Evolutionary conservation across 2,329 filamentous ascomycete genomes (phyloP).

Genomic region (Fusarium torulosum): DNA sequence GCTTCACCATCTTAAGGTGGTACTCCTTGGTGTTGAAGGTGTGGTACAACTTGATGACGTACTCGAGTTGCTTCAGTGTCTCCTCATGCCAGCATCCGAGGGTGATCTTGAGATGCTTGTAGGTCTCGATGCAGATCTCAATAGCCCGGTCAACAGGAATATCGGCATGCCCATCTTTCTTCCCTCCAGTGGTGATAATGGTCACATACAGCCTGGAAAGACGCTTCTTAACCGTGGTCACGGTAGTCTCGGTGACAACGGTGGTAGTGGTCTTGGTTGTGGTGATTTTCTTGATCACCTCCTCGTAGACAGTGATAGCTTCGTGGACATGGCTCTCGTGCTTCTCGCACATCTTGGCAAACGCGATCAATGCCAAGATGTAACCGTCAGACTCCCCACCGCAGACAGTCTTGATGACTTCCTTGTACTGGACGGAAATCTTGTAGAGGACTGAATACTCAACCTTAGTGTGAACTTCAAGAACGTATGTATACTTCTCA

Average conservation of each 20-base stretch:
- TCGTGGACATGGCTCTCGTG: slow-evolving; percentile 59
- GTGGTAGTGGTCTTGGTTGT: slow-evolving; percentile 53
- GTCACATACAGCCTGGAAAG: slow-evolving; percentile 61
- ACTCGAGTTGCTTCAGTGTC: slow-evolving; percentile 58
- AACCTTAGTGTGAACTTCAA: slow-evolving; percentile 58
- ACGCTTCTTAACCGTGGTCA: slow-evolving; percentile 60
- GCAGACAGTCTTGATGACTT: slow-evolving; percentile 57
- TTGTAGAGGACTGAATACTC: slow-evolving; percentile 58
- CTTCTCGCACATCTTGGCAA: slow-evolving; percentile 61
- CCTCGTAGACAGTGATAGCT: slow-evolving; percentile 60
- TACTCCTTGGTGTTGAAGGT: slow-evolving; percentile 55
- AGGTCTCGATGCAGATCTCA: slow-evolving; percentile 55
- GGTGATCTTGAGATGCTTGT: slow-evolving; percentile 57
- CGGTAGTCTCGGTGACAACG: slow-evolving; percentile 41
- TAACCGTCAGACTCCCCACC: slow-evolving; percentile 48
- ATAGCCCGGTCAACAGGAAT: slow-evolving; percentile 54
- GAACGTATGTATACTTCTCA: slow-evolving; percentile 60
- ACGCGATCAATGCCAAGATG: slow-evolving; percentile 52
- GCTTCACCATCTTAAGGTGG: slow-evolving; percentile 52
- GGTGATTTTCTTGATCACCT: slow-evolving; percentile 56
- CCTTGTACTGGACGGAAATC: slow-evolving; percentile 62
- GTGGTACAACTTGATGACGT: slow-evolving; percentile 58
- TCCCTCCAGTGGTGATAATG: slow-evolving; percentile 54
- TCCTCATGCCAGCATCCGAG: slow-evolving; percentile 61
- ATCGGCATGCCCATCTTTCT: slow-evolving; percentile 51